These are phyloP conservation scores for Didymosphaeria variabile DNA, from an alignment of 2,329 filamentous ascomycete genomes.

Conservation along the genomic window DNA sequence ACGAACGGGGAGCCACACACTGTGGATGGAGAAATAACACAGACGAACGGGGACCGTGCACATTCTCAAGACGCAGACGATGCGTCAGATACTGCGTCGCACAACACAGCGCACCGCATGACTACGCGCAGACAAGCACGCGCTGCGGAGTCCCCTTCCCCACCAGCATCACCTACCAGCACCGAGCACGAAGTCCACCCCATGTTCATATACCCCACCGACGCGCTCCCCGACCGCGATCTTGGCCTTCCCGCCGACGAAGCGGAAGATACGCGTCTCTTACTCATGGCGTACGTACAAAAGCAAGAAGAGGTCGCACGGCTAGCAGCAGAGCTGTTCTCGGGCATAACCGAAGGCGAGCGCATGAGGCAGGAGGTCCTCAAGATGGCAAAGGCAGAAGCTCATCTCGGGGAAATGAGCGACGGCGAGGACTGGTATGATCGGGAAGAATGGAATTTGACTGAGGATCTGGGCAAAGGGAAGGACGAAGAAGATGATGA, in stretches of 20 bases:
- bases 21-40: conserved; percentile 22
- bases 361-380: conserved; percentile 75
- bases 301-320: conserved; percentile 87
- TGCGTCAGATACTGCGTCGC: conserved; percentile 53
- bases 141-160: conserved; percentile 49
- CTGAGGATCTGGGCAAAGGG: conserved; percentile 80
- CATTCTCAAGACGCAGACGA: conserved; percentile 45
- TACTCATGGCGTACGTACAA: conserved; percentile 80
- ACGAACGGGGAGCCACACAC: conserved; percentile 35
- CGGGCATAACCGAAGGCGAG: conserved; percentile 76
- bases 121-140: conserved; percentile 64
- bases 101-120: conserved; percentile 61
- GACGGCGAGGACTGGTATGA: conserved; percentile 93
- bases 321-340: conserved; percentile 72
- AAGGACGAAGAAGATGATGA: conserved; percentile 83
- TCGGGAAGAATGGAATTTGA: conserved; percentile 78
- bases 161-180: conserved; percentile 57
- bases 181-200: conserved; percentile 73
- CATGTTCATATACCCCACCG: conserved; percentile 72
- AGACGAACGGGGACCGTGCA: conserved; percentile 35
- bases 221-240: conserved; percentile 72
- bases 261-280: conserved; percentile 78
- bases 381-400: conserved; percentile 81
- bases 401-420: conserved; percentile 79
- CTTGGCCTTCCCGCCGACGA: conserved; percentile 76